Base-by-base conservation (phyloP, 352 stramenopile genomes). In the Paralagenidium karlingii region DNA sequence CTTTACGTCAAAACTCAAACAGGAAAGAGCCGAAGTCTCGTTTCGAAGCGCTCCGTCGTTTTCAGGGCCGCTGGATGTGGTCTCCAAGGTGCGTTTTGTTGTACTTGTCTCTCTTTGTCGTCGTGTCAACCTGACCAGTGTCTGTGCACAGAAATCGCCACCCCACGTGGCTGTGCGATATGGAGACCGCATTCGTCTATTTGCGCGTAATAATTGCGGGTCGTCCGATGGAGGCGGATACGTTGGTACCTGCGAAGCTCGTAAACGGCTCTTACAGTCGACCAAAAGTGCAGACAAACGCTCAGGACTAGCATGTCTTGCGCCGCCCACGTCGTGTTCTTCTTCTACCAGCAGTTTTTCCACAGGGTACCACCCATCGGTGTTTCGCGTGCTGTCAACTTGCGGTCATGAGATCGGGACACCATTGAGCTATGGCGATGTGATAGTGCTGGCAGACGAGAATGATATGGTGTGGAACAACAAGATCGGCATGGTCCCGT, bases 401-500 rank as follows among this genome's bases (percentile, higher is more conserved):
- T 60, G 44, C n/a, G 67, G 71, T 18, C 36, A 79, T 12, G 53
- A 52, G 1, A 33, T 62, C 9, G 77, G 77, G 12, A 74, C 58
- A 3, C 68, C 77, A 12, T 70, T 90, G 40, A 80, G 66, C 51
- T 90, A 90, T 28, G 74, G 73, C 28, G 74, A 87, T 33, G 69
- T 86, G 11, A 56, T 90, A n/a, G 63, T 86, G 40, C 63, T 90
- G n/a, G 64, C 81, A 22, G 68, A 90, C 39, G 59, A 68, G 25
- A 45, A 51, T 29, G 65, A 62, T 12, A 51, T 53, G 29, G 71
- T 88, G 7, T 90, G 77, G 77, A 90, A 90, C 59, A 90, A 88
- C 63, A 90, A 90, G 44, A 83, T 85, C 45, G 68, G 77, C 36
- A 57, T 76, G 5, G 69, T 69, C 0, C 74, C 74, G 2, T 82